Evolutionary conservation across 139 green algal species (phyloP).

Genomic region (Choricystis sp.): DNA sequence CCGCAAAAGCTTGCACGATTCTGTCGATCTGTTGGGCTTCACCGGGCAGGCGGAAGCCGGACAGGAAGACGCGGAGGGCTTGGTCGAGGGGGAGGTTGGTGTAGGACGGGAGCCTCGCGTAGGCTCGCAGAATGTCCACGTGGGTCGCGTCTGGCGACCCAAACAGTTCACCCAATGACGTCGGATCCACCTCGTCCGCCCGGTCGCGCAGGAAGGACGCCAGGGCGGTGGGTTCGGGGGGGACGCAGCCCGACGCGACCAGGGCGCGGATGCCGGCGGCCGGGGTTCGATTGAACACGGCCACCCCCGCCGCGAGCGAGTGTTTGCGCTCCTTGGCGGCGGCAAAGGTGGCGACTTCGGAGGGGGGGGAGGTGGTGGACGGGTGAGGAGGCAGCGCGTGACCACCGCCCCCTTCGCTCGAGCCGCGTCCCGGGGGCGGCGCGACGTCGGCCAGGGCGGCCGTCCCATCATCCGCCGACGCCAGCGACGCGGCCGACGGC

Average conservation of each 20-base stretch:
- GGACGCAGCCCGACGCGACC: conserved; percentile 15
- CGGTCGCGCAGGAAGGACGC: conserved; percentile 54
- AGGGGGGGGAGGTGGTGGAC: background rate
- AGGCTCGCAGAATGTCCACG: conserved; percentile 58
- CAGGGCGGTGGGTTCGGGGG: conserved; percentile 11
- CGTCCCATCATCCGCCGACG: no score
- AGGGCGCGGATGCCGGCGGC: conserved; percentile 15
- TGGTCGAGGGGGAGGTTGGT: conserved; percentile 39
- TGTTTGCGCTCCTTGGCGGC: conserved; percentile 57
- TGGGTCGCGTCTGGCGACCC: conserved; percentile 48
- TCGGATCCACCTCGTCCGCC: conserved; percentile 38
- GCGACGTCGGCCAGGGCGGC: background rate
- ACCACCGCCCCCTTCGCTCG: no score
- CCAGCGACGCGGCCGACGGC: background rate
- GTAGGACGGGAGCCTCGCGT: conserved; percentile 41
- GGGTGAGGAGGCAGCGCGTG: no score
- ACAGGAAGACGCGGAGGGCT: conserved; percentile 51
- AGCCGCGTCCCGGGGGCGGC: no score
- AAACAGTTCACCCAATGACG: conserved; percentile 61
- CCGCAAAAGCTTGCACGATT: conserved; percentile 83
- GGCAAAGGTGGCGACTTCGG: conserved; percentile 16
- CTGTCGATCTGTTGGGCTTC: conserved; percentile 85
- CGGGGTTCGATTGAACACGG: conserved; percentile 53
- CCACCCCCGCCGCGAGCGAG: conserved; percentile 35
- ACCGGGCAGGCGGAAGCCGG: conserved; percentile 47